These are phyloP conservation scores for Blastobotrys robertii DNA, from an alignment of 805 yeast genomes.

Conservation along the genomic window DNA sequence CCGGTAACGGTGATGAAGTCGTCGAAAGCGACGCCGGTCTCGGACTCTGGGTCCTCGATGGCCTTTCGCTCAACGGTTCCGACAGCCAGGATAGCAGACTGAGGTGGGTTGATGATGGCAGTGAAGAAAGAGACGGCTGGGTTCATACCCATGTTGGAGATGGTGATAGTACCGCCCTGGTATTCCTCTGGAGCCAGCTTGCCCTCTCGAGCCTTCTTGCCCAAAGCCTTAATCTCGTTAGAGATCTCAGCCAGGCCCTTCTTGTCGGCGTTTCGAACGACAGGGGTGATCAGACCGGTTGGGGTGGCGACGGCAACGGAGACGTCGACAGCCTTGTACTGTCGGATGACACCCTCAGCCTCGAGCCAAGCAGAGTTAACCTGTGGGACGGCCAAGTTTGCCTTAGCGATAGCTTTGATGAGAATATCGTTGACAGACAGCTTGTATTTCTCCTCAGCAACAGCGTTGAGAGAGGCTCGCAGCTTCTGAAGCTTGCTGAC, in stretches of 20 bases:
- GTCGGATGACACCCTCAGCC: conserved; percentile 81
- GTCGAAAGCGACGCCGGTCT: conserved; percentile 86
- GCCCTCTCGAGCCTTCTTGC: conserved; percentile 91
- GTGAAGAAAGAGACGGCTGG: conserved; percentile 86
- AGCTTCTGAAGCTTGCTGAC: conserved; percentile 87
- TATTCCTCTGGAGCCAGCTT: conserved; percentile 93
- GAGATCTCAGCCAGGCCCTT: conserved; percentile 85
- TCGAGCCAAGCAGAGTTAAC: conserved; percentile 93
- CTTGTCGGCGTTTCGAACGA: conserved; percentile 76
- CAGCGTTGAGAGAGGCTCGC: conserved; percentile 78
- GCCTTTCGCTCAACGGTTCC: conserved; percentile 91
- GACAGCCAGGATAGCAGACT: conserved; percentile 85
- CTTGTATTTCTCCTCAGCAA: conserved; percentile 79
- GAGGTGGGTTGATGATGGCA: conserved; percentile 97
- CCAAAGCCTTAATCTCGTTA: conserved; percentile 76
- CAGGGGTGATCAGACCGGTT: conserved; percentile 94
- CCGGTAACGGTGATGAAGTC: conserved; percentile 88
- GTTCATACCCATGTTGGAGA: conserved; percentile 99
- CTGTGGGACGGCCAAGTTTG: conserved; percentile 83
- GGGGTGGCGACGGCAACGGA: conserved; percentile 99
- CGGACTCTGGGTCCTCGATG: conserved; percentile 82
- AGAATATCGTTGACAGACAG: conserved; percentile 90
- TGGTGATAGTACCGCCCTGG: conserved; percentile 99
- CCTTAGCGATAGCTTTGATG: conserved; percentile 89
- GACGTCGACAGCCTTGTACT: conserved; percentile 84